Base-by-base conservation (phyloP, 83 land plant genomes). In the Thuja plicata region DNA sequence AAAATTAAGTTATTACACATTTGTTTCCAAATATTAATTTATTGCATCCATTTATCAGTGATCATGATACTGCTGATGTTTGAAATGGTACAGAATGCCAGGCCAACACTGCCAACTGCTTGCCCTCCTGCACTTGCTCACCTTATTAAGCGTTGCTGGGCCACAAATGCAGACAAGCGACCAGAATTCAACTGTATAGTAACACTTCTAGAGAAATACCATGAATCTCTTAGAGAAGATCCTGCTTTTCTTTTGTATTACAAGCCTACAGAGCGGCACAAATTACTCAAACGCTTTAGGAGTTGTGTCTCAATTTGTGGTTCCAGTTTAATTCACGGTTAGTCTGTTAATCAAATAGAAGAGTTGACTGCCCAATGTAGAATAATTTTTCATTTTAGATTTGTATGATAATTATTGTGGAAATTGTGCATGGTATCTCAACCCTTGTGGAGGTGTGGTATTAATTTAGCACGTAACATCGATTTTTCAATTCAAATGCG, bases 141-240 rank as follows among this genome's bases (percentile, higher is more conserved):
- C 87, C 94, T 94, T 80, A 93, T 95, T 87, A 90, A 84, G 77
- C 90, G 88, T 38, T 95, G 97, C 89, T 95, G 97, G 97, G 88
- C 94, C 13, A 93, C 91, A 77, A 91, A 91, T 73, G 94, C 96
- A 30, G 91, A 92, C 13, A 95, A 91, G 87, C 57, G 96, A 30
- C 97, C 95, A 1, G 91, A 94, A 50, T 95, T 95, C 84, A 91
- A 93, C 21, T 92, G 90, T 32, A 95, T 95, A 70, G 96, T 95
- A 86, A 13, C 88, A 6, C 90, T 93, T 87, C 90, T 95, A 32
- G 95, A 95, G 90, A 55, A 62, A 46, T 95, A 91, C 52, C 7
- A 55, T 13, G 90, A 89, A 50, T 91, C 92, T 12, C 60, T 94
- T 13, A 90, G 92, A 86, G 71, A 81, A 76, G 94, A 95, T 89